Percentiles rank a stretch among this genome's conserved stretches.
phyloP scores from a whole-genome alignment of 805 yeast genomes.

The Candida nemodendra region DNA sequence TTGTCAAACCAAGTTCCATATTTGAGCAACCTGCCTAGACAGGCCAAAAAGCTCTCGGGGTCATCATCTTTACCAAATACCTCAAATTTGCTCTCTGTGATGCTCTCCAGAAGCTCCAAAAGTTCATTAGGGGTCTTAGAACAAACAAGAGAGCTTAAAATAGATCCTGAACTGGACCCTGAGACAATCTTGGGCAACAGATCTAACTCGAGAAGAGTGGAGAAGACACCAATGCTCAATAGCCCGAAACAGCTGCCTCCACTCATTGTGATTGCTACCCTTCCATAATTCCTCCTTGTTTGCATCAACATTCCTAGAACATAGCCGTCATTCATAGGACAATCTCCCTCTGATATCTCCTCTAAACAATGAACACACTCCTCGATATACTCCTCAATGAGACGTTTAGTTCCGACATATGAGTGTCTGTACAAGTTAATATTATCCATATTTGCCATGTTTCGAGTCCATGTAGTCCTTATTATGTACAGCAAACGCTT shows the following conservation, averaged over 20 bases:
- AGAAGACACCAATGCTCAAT: constrained; percentile 87
- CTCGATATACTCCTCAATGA: constrained; percentile 77
- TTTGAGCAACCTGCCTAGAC: constrained; percentile 64
- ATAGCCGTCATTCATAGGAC: constrained; percentile 61
- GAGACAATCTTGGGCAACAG: constrained; percentile 83
- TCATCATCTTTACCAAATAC: constrained; percentile 50
- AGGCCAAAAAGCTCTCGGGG: constrained; percentile 49
- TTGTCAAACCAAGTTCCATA: constrained; percentile 90
- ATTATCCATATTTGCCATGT: constrained; percentile 85
- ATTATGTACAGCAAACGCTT: constrained; percentile 66
- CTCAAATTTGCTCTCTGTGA: constrained; percentile 55
- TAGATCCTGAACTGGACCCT: constrained; percentile 96
- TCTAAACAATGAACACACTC: constrained; percentile 63
- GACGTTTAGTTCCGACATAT: constrained; percentile 77
- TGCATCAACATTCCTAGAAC: constrained; percentile 78
- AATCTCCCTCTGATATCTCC: constrained; percentile 37
- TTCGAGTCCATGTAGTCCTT: constrained; percentile 81
- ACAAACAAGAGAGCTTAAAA: constrained; percentile 85
- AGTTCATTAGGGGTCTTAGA: constrained; percentile 76
- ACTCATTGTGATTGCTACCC: constrained; percentile 90
- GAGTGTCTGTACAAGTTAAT: constrained; percentile 73
- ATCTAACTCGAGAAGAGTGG: constrained; percentile 70
- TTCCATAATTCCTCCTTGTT: constrained; percentile 86
- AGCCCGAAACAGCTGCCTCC: constrained; percentile 97
- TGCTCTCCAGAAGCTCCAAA: constrained; percentile 52